Evolutionary conservation across 169 alveolate genomes (phyloP).

Genomic region (Pseudocohnilembus persalinus): DNA sequence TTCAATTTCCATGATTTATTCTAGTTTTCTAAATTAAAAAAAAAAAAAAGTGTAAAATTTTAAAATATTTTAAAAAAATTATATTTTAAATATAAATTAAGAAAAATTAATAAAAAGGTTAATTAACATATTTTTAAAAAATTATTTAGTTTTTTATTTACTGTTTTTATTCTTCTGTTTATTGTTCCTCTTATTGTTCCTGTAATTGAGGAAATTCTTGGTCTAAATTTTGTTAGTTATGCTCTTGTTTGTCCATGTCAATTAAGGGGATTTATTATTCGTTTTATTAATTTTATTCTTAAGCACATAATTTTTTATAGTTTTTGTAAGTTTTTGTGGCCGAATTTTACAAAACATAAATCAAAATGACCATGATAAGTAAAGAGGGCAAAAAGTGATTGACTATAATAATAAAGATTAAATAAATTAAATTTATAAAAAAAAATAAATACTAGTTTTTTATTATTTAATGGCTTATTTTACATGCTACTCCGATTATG

Average conservation of each 20-base stretch:
- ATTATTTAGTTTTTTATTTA: no score
- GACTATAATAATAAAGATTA: slow-evolving; percentile 15
- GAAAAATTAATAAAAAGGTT: no score
- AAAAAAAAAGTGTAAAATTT: no score
- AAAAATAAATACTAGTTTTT: slow-evolving; percentile 42
- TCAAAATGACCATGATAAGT: slow-evolving; percentile 50
- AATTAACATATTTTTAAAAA: no score
- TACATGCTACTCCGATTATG: slow-evolving; percentile 80
- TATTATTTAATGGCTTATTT: slow-evolving; percentile 46
- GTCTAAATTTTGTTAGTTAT: no score
- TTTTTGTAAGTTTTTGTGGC: not conserved
- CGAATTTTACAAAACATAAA: slow-evolving; percentile 3
- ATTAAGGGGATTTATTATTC: not conserved
- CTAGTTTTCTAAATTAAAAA: not conserved
- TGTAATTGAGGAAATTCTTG: no score
- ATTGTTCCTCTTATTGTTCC: no score
- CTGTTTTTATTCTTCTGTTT: no score
- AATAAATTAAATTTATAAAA: slow-evolving; percentile 20
- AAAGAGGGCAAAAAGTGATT: slow-evolving; percentile 39
- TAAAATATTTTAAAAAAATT: no score
- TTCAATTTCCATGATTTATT: not conserved
- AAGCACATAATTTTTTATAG: not conserved
- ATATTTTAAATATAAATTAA: no score
- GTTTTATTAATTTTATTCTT: not conserved
- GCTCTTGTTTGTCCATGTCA: not conserved